Conservation (phyloP, 495 filamentous ascomycete genomes). For the Aspergillus bridgeri region DNA sequence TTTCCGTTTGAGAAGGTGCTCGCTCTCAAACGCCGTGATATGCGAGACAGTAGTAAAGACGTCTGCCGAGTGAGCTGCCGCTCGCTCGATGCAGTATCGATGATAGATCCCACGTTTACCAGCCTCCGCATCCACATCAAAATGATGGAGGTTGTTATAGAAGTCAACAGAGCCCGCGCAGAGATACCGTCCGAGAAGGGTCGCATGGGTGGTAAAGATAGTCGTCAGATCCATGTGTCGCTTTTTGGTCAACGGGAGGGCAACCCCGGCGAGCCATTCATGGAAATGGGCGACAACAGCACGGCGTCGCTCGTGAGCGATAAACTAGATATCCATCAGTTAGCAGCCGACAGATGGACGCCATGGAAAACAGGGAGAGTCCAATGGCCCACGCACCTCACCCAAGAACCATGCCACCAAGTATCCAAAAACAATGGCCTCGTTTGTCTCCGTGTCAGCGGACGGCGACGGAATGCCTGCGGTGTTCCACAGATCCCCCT, state of each 20-base stretch:
- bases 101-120: slow-evolving; percentile 99
- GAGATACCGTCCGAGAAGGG: slow-evolving; percentile 88
- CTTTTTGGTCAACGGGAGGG: slow-evolving; percentile 86
- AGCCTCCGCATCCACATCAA: slow-evolving; percentile 94
- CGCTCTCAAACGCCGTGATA: slow-evolving; percentile 96
- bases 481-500: slow-evolving; percentile 88
- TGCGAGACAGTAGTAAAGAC: slow-evolving; percentile 99
- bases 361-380: background rate
- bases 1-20: slow-evolving; percentile 96
- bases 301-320: slow-evolving; percentile 82
- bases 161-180: slow-evolving; percentile 98
- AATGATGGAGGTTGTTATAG: slow-evolving; percentile 97
- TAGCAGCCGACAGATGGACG: slow-evolving; percentile 1
- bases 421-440: slow-evolving; percentile 97
- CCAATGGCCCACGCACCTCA: slow-evolving; percentile 59
- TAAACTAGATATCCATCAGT: slow-evolving; percentile 57
- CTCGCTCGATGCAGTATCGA: slow-evolving; percentile 95
- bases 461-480: slow-evolving; percentile 90
- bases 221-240: slow-evolving; percentile 94
- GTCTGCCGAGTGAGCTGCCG: slow-evolving; percentile 83
- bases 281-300: slow-evolving; percentile 98
- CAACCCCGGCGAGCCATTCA: slow-evolving; percentile 98
- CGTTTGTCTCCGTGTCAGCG: slow-evolving; percentile 92
- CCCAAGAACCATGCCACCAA: slow-evolving; percentile 97
- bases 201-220: slow-evolving; percentile 98